Evolutionary conservation across 1,284 basidiomycete species (phyloP).

Genomic region (Phellopilus nigrolimitatus): DNA sequence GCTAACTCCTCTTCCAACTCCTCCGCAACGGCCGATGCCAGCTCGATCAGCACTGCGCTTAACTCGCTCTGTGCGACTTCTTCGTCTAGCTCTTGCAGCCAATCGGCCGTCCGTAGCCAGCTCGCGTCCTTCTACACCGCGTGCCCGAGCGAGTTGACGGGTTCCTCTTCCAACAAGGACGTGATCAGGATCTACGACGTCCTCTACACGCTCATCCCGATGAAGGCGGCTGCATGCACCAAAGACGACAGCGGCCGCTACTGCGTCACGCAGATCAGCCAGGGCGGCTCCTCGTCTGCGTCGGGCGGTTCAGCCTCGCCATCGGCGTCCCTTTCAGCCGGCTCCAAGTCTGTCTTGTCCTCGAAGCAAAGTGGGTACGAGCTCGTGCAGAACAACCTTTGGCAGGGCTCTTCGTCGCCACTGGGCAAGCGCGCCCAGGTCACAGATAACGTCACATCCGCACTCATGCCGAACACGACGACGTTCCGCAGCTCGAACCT

Average conservation of each 20-base stretch:
- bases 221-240: constrained; percentile 65
- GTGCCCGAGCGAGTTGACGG: constrained; percentile 66
- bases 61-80: constrained; percentile 50
- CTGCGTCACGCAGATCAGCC: constrained; percentile 51
- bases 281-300: constrained; percentile 27
- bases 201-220: constrained; percentile 66
- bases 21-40: no score
- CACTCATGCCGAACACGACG: constrained; percentile 58
- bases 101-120: constrained; percentile 51
- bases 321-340: constrained; percentile 9
- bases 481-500: constrained; percentile 64
- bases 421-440: constrained; percentile 20
- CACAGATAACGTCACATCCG: constrained; percentile 31
- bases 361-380: constrained; percentile 20
- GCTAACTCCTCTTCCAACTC: constrained; percentile 35
- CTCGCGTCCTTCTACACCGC: constrained; percentile 65
- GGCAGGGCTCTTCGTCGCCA: constrained; percentile 21
- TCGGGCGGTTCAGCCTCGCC: no score
- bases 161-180: constrained; percentile 37
- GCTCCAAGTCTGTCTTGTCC: constrained; percentile 14
- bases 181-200: constrained; percentile 72
- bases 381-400: constrained; percentile 24
- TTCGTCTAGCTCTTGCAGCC: constrained; percentile 54
- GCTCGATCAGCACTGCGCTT: constrained; percentile 50
- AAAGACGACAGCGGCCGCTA: constrained; percentile 66